Conservation (phyloP, 805 yeast genomes). For the Teunomyces barrocoloradensis region DNA sequence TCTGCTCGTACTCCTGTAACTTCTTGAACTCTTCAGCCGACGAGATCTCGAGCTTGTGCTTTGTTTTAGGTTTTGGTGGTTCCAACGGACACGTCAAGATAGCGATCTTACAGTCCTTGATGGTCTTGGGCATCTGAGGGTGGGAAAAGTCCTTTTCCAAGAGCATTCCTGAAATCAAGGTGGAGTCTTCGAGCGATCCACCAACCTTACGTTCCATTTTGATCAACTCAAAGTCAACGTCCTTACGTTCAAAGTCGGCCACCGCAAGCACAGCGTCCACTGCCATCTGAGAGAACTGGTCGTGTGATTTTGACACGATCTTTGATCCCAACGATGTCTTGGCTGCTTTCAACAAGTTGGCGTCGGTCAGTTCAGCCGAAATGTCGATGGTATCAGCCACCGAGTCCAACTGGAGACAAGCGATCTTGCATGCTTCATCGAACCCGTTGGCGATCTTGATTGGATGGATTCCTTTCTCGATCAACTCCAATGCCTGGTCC, state of each 20-base stretch:
- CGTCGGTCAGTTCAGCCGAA: conserved; percentile 43
- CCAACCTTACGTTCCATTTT: conserved; percentile 96
- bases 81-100: conserved; percentile 98
- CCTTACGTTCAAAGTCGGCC: conserved; percentile 87
- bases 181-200: conserved; percentile 85
- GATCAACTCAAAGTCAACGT: conserved; percentile 95
- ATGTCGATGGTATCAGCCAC: conserved; percentile 67
- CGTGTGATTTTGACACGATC: conserved; percentile 91
- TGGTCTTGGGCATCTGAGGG: conserved; percentile 92
- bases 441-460: conserved; percentile 95
- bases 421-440: conserved; percentile 94
- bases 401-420: conserved; percentile 70
- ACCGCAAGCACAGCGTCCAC: conserved; percentile 93
- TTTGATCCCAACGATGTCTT: conserved; percentile 93
- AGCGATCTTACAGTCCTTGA: conserved; percentile 81
- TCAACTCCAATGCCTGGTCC: conserved; percentile 91
- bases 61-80: conserved; percentile 99
- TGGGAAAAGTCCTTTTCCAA: conserved; percentile 96
- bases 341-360: conserved; percentile 84
- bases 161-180: conserved; percentile 84
- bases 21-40: conserved; percentile 91
- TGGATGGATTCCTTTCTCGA: conserved; percentile 97
- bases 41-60: conserved; percentile 91
- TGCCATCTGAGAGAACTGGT: conserved; percentile 93
- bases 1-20: conserved; percentile 88